phyloP scores from a whole-genome alignment of 2,329 filamentous ascomycete genomes.

The Amylocarpus encephaloides region DNA sequence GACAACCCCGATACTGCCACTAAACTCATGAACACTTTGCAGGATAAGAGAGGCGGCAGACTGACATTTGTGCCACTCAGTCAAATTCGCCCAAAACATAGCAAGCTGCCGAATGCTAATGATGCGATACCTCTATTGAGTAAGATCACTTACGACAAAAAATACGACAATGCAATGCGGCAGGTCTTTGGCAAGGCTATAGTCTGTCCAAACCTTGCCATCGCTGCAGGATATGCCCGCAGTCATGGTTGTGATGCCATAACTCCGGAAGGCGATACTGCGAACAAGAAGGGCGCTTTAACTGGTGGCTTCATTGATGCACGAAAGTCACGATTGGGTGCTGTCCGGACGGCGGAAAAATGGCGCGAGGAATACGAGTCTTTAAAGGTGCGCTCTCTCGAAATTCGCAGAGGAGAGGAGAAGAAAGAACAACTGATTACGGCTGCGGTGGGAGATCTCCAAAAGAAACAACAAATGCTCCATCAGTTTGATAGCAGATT shows the following conservation, averaged over 20 bases:
- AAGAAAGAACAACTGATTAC: constrained; percentile 85
- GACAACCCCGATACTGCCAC: constrained; percentile 86
- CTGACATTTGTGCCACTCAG: constrained; percentile 94
- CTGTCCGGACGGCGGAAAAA: constrained; percentile 66
- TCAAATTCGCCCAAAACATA: constrained; percentile 62
- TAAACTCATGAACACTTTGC: constrained; percentile 70
- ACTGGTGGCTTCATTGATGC: constrained; percentile 92
- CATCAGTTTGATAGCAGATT: constrained; percentile 76
- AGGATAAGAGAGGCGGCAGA: constrained; percentile 73
- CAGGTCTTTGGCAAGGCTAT: constrained; percentile 96
- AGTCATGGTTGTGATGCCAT: constrained; percentile 90
- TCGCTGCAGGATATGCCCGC: constrained; percentile 85
- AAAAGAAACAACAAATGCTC: constrained; percentile 74
- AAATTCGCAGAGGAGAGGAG: constrained; percentile 66
- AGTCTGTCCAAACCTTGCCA: constrained; percentile 81
- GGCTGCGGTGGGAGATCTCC: constrained; percentile 71
- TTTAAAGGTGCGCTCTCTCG: constrained; percentile 54
- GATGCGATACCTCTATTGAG: constrained; percentile 83
- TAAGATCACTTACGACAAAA: constrained; percentile 72
- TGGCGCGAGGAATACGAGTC: constrained; percentile 70
- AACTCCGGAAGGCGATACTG: constrained; percentile 88
- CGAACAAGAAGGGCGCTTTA: constrained; percentile 90
- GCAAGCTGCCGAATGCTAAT: constrained; percentile 75
- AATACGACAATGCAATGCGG: constrained; percentile 79
- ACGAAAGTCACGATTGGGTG: constrained; percentile 78